Evolutionary conservation across 2,329 filamentous ascomycete genomes (phyloP).

Genomic region (Tolypocladium endophyticum): DNA sequence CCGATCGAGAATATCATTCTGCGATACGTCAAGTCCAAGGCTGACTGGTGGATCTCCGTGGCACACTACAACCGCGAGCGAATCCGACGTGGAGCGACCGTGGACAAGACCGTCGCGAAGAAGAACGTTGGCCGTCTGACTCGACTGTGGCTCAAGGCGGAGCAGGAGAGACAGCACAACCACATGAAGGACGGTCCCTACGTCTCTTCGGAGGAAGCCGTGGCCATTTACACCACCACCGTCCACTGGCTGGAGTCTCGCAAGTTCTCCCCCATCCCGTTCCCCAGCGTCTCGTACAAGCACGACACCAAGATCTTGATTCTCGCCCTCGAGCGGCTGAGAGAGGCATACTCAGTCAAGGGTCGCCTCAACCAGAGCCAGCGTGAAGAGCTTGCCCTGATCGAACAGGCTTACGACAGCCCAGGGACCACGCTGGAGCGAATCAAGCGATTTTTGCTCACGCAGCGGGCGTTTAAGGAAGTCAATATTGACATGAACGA

Average conservation of each 20-base stretch:
- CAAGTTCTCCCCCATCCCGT: constrained; percentile 97
- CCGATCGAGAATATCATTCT: constrained; percentile 98
- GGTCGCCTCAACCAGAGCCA: constrained; percentile 94
- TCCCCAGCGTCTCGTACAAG: constrained; percentile 98
- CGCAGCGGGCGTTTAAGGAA: constrained; percentile 97
- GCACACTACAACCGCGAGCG: constrained; percentile 98
- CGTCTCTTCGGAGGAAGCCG: constrained; percentile 94
- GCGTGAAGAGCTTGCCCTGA: constrained; percentile 89
- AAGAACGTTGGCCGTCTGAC: constrained; percentile 96
- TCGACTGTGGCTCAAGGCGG: constrained; percentile 91
- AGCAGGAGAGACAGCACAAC: constrained; percentile 97
- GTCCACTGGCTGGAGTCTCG: constrained; percentile 98
- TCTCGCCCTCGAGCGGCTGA: constrained; percentile 79
- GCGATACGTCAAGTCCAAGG: constrained; percentile 97
- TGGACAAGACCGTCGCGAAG: constrained; percentile 98
- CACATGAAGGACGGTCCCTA: constrained; percentile 99
- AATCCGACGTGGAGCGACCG: constrained; percentile 89
- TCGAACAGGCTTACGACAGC: constrained; percentile 97
- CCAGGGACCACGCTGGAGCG: constrained; percentile 90
- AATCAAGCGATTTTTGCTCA: constrained; percentile 95
- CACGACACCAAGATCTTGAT: constrained; percentile 99
- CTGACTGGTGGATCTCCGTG: constrained; percentile 99
- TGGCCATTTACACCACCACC: constrained; percentile 97
- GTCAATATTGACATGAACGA: constrained; percentile 99
- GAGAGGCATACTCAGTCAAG: constrained; percentile 96